Evolutionary conservation across 2,329 filamentous ascomycete species (phyloP).

Genomic region (Fusarium sp.): DNA sequence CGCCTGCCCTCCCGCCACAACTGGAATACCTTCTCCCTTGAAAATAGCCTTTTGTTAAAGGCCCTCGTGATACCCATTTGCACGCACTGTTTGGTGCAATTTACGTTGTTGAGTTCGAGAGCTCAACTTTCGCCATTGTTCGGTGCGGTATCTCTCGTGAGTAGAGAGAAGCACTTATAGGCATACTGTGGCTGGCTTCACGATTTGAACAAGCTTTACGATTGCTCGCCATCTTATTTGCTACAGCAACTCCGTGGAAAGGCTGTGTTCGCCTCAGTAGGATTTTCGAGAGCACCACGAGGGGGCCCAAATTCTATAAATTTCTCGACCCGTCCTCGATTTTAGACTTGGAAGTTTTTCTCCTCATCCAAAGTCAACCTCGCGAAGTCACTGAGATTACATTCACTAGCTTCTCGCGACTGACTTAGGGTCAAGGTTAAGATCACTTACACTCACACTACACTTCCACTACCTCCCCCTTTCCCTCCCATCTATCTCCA

Average conservation of each 20-base stretch:
- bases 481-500: background rate
- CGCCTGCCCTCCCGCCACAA: background rate
- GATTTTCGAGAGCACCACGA: background rate
- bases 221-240: background rate
- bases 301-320: background rate
- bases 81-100: background rate
- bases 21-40: background rate
- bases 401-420: background rate
- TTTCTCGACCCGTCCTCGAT: background rate
- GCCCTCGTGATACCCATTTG: constrained; percentile 2
- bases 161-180: background rate
- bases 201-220: background rate
- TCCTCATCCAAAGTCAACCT: background rate
- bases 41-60: background rate
- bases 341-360: background rate
- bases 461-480: background rate
- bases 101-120: background rate
- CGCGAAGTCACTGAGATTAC: background rate
- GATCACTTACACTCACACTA: background rate
- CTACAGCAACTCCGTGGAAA: background rate
- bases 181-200: background rate
- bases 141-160: background rate
- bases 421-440: background rate
- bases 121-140: background rate
- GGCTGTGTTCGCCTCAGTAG: background rate